These are phyloP conservation scores for Purshia tridentata DNA, from an alignment of 306 rosid genomes.

Conservation along the genomic window DNA sequence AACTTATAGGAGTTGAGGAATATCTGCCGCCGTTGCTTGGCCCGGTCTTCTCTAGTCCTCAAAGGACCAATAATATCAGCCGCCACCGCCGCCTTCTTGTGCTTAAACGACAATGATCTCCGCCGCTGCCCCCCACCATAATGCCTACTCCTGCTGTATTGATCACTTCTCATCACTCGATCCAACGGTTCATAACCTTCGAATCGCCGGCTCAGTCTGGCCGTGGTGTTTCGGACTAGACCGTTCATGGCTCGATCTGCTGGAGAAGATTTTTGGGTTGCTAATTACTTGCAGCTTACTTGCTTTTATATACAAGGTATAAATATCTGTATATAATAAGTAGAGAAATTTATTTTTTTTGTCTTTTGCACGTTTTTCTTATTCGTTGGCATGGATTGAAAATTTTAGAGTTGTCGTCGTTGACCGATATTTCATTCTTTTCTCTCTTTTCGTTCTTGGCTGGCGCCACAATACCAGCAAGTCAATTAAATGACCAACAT, in stretches of 20 bases:
- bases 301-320: not conserved
- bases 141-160: not conserved
- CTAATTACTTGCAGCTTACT: not conserved
- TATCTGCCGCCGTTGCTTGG: slow-evolving; percentile 59
- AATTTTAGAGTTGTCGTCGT: slow-evolving; percentile 13
- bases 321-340: not conserved
- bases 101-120: slow-evolving; percentile 14
- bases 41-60: slow-evolving; percentile 48
- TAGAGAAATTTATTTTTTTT: not conserved
- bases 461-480: slow-evolving; percentile 22
- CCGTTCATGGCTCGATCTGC: slow-evolving; percentile 29
- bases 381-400: not conserved
- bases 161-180: slow-evolving; percentile 8
- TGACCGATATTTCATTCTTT: slow-evolving; percentile 26
- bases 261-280: slow-evolving; percentile 4
- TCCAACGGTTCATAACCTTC: slow-evolving; percentile 45
- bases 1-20: slow-evolving; percentile 57
- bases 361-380: slow-evolving; percentile 16
- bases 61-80: slow-evolving; percentile 11
- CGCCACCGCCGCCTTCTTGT: slow-evolving; percentile 6
- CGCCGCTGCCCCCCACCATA: not conserved
- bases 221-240: slow-evolving; percentile 43
- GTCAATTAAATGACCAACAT: too few relatives aligned
- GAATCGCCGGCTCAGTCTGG: slow-evolving; percentile 42
- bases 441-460: slow-evolving; percentile 29